Evolutionary conservation across 139 green algal genomes (phyloP), one percentile per base, ranked within the genome.

Genomic region (Diplosphaera chodatii): DNA sequence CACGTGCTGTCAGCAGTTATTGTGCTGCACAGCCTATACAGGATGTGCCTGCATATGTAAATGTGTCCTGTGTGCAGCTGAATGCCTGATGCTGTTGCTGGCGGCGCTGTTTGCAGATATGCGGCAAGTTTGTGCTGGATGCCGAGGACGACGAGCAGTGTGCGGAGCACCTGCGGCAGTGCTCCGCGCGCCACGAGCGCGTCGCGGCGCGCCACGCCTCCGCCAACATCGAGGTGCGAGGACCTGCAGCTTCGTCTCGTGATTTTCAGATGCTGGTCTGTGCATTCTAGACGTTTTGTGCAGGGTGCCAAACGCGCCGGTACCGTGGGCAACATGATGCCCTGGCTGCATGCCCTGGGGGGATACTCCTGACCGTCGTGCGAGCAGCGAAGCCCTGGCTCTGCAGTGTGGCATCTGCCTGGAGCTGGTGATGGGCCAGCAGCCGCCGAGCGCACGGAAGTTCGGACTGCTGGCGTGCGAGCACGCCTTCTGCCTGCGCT

Each of bases 401-500:
- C 10, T 92, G 20, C 84, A 92, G 80, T 96, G 90, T 55, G 74
- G 80, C 76, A 94, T 95, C 70, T 96, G 90, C 83, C 63, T 91
- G 64, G 90, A 96, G 74, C 69, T 40, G 30, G 88, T 93, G 41
- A 67, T 93, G 66, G 65, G 59, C 25, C 91, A 91, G 67, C 40
- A 66, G 2, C 62, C 64, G 0, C 34, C 80, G 0, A 56, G 63
- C 0, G 78, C 86, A 8, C 81, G 86, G 32, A 79, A 79, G 33
- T 96, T 96, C 77, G 91, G 91, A 1, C 85, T 96, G 77, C 75
- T 96, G 72, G 65, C 70, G 40, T 96, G 91, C 73, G 83, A 93
- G 28, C 91, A 96, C 75, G 27, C 84, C 37, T 96, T 96, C 74
- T 96, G 91, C 82, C 77, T 96, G 29, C 15, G 33, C 15, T 96